phyloP scores from a whole-genome alignment of 2,329 filamentous ascomycete species.

The Trichoderma asperellum region DNA sequence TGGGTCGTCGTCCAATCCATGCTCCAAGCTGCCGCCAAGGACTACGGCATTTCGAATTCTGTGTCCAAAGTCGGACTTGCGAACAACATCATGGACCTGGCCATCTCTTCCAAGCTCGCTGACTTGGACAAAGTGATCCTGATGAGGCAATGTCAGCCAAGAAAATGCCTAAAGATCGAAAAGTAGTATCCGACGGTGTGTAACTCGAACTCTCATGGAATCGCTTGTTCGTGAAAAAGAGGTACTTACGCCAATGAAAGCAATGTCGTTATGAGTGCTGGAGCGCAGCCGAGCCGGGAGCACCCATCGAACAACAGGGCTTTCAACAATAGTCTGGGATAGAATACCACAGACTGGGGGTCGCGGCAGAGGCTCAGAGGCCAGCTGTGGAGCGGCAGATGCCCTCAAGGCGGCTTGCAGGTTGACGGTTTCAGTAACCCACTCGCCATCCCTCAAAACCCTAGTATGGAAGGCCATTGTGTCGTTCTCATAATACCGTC shows the following conservation, averaged over 20 bases:
- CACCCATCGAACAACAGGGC: slow-evolving; percentile 75
- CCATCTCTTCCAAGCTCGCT: slow-evolving; percentile 72
- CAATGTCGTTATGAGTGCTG: slow-evolving; percentile 73
- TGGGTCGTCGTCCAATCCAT: slow-evolving; percentile 41
- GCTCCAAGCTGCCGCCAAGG: slow-evolving; percentile 62
- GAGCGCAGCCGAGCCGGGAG: slow-evolving; percentile 79
- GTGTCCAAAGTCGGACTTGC: slow-evolving; percentile 76
- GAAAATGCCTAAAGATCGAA: neutral
- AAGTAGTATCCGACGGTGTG: neutral
- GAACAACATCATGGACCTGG: slow-evolving; percentile 74
- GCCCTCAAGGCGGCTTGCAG: slow-evolving; percentile 49
- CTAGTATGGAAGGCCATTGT: slow-evolving; percentile 57
- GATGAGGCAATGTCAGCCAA: neutral
- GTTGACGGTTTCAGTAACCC: slow-evolving; percentile 59
- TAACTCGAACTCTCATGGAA: neutral
- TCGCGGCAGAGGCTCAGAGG: slow-evolving; percentile 40
- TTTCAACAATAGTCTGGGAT: slow-evolving; percentile 76
- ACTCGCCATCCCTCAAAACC: slow-evolving; percentile 57
- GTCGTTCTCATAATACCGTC: slow-evolving; percentile 34
- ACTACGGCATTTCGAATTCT: slow-evolving; percentile 79
- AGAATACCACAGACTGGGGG: slow-evolving; percentile 70
- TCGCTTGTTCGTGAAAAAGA: neutral
- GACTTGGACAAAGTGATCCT: slow-evolving; percentile 81
- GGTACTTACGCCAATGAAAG: slow-evolving; percentile 75
- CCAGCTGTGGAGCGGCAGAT: slow-evolving; percentile 40